Evolutionary conservation across 2,329 filamentous ascomycete genomes (phyloP), one percentile per base, ranked within the genome.

Genomic region (Cytospora paraplurivora): DNA sequence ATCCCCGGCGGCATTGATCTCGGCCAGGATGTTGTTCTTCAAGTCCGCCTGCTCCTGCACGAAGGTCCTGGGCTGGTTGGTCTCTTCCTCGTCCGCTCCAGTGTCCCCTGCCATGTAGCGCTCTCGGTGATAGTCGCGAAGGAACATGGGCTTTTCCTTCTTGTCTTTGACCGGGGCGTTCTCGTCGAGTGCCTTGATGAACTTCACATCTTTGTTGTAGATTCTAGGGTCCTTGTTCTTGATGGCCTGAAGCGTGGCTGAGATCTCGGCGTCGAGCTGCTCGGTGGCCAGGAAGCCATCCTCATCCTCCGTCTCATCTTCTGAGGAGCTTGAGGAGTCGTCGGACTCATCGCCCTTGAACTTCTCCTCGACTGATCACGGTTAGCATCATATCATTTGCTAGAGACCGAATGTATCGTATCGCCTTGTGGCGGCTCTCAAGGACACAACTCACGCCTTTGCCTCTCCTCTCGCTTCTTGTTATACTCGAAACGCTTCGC

Each of bases 401-500:
- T 7, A 44, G 10, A 44, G 41, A 21, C 13, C 21, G n/a, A 3
- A 4, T 21, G n/a, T 19, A 17, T 47, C 21, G n/a, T 19, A 17
- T 47, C 21, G n/a, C 44, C 44, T 47, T 19, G n/a, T 21, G 41
- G 15, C 19, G 19, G 13, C 7, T 47, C 7, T 8, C 8, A 15
- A 37, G 44, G n/a, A 51, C 19, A 19, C 17, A 34, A 77, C 85
- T 71, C 72, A 90, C 88, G 76, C 72, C 85, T 83, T 17, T 93
- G 88, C 67, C 87, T 80, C 75, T 99, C 95, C 73, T 96, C 93
- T 63, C 94, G 86, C 79, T 97, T 97, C 81, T 98, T 97, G 79
- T 99, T 99, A 78, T 98, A 85, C 76, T 99, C 95, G 71, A 97
- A 98, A 49, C 92, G 85, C 69, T 85, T 87, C 51, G 95, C 95